Evolutionary conservation across 2,329 filamentous ascomycete genomes (phyloP).

Genomic region (Plenodomus lindquistii): DNA sequence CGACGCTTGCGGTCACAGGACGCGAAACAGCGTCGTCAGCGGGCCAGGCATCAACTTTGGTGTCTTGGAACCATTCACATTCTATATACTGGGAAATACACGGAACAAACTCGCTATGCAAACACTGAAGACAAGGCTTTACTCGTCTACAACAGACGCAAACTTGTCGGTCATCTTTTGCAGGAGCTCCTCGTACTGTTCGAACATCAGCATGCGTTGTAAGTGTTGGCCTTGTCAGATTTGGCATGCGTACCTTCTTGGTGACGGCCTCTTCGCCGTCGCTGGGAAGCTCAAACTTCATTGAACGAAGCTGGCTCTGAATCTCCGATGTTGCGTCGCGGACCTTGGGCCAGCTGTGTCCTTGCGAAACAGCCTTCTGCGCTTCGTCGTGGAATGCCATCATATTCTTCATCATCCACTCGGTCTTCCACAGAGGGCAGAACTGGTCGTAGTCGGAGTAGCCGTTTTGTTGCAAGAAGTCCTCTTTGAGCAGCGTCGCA

Average conservation of each 20-base stretch:
- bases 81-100: conserved; percentile 30
- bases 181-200: conserved; percentile 85
- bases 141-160: conserved; percentile 93
- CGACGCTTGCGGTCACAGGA: conserved; percentile 27
- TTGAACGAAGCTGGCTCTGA: conserved; percentile 79
- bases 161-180: conserved; percentile 97
- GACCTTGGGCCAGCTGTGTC: conserved; percentile 89
- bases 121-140: conserved; percentile 54
- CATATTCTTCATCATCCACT: conserved; percentile 99
- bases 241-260: conserved; percentile 70
- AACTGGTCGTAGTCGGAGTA: conserved; percentile 99
- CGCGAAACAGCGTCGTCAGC: conserved; percentile 41
- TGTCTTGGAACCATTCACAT: conserved; percentile 29
- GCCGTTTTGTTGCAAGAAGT: conserved; percentile 98
- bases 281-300: conserved; percentile 94
- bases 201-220: conserved; percentile 44
- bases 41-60: conserved; percentile 38
- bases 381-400: conserved; percentile 97
- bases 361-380: conserved; percentile 91
- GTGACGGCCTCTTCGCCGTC: conserved; percentile 79
- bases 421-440: conserved; percentile 99
- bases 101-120: conserved; percentile 33
- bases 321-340: conserved; percentile 87
- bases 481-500: conserved; percentile 90
- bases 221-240: neutral